Base-by-base conservation (phyloP, 768 basidiomycete genomes). In the Suillus hirtellus region DNA sequence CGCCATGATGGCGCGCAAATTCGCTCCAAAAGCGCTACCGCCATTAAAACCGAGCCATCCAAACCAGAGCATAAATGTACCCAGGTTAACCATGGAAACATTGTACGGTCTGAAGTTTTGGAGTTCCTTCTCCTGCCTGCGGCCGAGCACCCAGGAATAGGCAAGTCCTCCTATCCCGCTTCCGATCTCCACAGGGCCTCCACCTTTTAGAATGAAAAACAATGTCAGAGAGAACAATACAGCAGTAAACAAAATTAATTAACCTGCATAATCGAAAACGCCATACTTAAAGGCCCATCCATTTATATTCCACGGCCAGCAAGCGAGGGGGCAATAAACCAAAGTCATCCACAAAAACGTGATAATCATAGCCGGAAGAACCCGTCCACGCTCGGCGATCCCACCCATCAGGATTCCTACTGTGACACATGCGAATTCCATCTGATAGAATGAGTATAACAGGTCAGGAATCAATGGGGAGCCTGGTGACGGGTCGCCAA, bases 41-140 rank as follows among this genome's bases (percentile, higher is more conserved):
- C 91, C 94, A 77, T 95, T 96, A 82, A 95, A 94, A n/a, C 90
- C 92, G 62, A 89, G 77, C 87, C 88, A 93, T 31, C 93, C 92
- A 72, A 95, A 90, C 91, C 90, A 94, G 60, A 94, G 86, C 66
- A 95, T 83, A 68, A 88, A 90, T 10, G 91, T 95, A 66, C 94
- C 93, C 61, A 95, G 82, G 67, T 84, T 85, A 69, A 95, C 90
- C 73, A 91, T 79, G 38, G 90, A 87, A 24, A 94, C 92, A 73
- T 94, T 93, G 76, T 96, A 92, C 9, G 94, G 93, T 64, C 92
- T 84, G 79, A 94, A 95, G 73, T 90, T 90, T 64, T 86, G 72
- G 10, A 91, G 75, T 68, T 92, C 88, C 52, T 82, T 83, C 67
- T 90, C 87, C 65, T 87, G 81, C 64, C 95, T 84, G 58, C 88